These are phyloP conservation scores for Aciculoconidium aculeatum DNA, from an alignment of 805 yeast genomes.

Conservation along the genomic window DNA sequence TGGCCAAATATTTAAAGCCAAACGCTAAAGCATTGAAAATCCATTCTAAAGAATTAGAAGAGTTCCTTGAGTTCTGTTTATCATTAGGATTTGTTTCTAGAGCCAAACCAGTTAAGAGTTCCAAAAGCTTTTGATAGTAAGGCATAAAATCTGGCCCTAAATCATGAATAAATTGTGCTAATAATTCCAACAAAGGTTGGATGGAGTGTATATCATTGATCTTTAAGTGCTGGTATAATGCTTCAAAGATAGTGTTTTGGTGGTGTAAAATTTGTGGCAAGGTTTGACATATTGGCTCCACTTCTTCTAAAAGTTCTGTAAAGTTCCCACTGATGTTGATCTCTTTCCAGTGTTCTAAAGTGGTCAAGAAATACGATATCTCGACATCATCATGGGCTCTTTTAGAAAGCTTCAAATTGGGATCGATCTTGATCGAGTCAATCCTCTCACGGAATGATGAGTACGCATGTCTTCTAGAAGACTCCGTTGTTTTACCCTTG, in stretches of 20 bases:
- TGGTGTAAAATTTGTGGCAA: slow-evolving; percentile 79
- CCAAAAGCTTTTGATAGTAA: slow-evolving; percentile 52
- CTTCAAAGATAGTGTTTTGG: slow-evolving; percentile 49
- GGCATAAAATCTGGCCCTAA: slow-evolving; percentile 85
- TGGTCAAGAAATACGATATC: slow-evolving; percentile 70
- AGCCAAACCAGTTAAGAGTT: slow-evolving; percentile 44
- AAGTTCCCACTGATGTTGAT: slow-evolving; percentile 72
- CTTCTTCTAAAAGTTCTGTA: slow-evolving; percentile 52
- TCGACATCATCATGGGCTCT: slow-evolving; percentile 68
- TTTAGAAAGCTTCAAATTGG: slow-evolving; percentile 47
- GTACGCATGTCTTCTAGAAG: slow-evolving; percentile 53
- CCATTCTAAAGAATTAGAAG: slow-evolving; percentile 70
- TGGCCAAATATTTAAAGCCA: slow-evolving; percentile 79
- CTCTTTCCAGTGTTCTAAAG: slow-evolving; percentile 84
- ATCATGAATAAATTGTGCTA: slow-evolving; percentile 87
- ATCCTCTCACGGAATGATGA: slow-evolving; percentile 79
- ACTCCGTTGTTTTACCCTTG: slow-evolving; percentile 42
- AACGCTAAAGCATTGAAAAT: slow-evolving; percentile 81
- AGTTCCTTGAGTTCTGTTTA: slow-evolving; percentile 48
- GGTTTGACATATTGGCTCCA: slow-evolving; percentile 54
- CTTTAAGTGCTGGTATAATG: slow-evolving; percentile 42
- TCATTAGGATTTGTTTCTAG: slow-evolving; percentile 32
- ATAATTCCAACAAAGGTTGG: slow-evolving; percentile 71
- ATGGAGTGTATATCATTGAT: slow-evolving; percentile 63
- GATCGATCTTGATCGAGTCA: slow-evolving; percentile 79